These are phyloP conservation scores for Leccinum longicurvipes DNA, from an alignment of 768 basidiomycete species.

Conservation along the genomic window DNA sequence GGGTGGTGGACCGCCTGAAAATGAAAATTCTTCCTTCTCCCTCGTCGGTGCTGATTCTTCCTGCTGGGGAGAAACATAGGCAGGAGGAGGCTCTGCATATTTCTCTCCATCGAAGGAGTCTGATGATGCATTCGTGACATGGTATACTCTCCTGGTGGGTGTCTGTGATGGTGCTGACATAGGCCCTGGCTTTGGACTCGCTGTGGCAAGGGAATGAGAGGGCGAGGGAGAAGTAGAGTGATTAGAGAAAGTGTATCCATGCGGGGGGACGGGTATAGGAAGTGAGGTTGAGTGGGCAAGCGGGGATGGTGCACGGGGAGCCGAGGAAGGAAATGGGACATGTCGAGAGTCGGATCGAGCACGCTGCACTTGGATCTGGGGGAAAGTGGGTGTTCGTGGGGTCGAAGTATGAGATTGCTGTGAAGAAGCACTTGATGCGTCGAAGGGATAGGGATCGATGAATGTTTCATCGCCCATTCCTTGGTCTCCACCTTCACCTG, in stretches of 20 bases:
- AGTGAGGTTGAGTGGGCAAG: constrained; percentile 24
- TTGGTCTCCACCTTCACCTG: constrained; percentile 3
- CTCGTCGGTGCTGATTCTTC: constrained; percentile 4
- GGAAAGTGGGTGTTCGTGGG: constrained; percentile 17
- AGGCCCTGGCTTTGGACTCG: constrained; percentile 1
- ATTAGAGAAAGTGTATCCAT: constrained; percentile 4
- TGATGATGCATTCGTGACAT: constrained; percentile 39
- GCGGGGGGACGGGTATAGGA: constrained; percentile 14
- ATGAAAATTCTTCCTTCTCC: constrained; percentile 17
- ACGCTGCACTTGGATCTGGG: constrained; percentile 25
- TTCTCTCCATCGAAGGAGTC: constrained; percentile 17
- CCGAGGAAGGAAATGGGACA: constrained; percentile 7
- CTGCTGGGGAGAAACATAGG: constrained; percentile 35
- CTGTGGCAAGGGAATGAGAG: constrained; percentile 1
- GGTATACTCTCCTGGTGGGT: constrained; percentile 40
- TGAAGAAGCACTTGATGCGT: constrained; percentile 23
- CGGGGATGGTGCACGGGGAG: constrained; percentile 20
- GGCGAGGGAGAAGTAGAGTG: constrained; percentile 11
- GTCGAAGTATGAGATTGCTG: constrained; percentile 15
- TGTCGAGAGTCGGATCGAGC: constrained; percentile 19
- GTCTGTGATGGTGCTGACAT: constrained; percentile 23
- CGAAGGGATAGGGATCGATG: constrained; percentile 22
- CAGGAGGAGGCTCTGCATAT: constrained; percentile 44
- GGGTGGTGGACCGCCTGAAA: constrained; percentile 3
- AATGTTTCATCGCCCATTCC: constrained; percentile 16